These are phyloP conservation scores for Blastomyces gilchristii DNA, from an alignment of 2,329 filamentous ascomycete species.

Conservation along the genomic window DNA sequence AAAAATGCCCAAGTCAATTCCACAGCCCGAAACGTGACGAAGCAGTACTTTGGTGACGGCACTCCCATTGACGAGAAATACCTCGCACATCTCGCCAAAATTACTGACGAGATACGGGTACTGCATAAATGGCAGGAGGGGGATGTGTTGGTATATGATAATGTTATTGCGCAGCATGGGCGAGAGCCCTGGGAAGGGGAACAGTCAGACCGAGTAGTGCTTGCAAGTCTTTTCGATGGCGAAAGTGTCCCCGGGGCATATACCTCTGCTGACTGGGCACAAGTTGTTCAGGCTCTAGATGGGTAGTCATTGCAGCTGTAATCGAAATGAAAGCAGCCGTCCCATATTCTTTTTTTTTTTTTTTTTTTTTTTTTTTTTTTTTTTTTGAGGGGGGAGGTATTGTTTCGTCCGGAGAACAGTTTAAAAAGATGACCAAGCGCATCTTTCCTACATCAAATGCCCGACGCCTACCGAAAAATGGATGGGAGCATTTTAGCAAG, in stretches of 20 bases:
- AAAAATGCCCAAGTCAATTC: conserved; percentile 25
- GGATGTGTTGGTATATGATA: conserved; percentile 42
- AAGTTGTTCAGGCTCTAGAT: conserved; percentile 38
- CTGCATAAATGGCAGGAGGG: conserved; percentile 40
- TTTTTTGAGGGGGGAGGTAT: no score
- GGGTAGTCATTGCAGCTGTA: conserved; percentile 10
- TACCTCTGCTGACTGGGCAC: conserved; percentile 36
- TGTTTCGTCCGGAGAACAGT: no score
- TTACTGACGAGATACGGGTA: conserved; percentile 42
- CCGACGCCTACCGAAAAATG: not conserved
- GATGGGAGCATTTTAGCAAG: not conserved
- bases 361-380: no score
- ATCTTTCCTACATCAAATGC: not conserved
- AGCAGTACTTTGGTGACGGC: conserved; percentile 9
- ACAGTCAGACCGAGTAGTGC: conserved; percentile 27
- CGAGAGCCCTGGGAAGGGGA: conserved; percentile 39
- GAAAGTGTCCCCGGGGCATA: conserved; percentile 37
- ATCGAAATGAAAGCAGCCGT: not conserved
- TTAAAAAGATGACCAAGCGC: not conserved
- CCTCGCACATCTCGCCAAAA: conserved; percentile 18
- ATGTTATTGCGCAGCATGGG: conserved; percentile 40
- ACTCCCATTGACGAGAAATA: not conserved
- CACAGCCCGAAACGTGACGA: conserved; percentile 20
- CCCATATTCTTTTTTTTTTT: no score
- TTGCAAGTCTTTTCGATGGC: conserved; percentile 42